phyloP scores from a whole-genome alignment of 345 rosid genomes.

The Psidium guajava region DNA sequence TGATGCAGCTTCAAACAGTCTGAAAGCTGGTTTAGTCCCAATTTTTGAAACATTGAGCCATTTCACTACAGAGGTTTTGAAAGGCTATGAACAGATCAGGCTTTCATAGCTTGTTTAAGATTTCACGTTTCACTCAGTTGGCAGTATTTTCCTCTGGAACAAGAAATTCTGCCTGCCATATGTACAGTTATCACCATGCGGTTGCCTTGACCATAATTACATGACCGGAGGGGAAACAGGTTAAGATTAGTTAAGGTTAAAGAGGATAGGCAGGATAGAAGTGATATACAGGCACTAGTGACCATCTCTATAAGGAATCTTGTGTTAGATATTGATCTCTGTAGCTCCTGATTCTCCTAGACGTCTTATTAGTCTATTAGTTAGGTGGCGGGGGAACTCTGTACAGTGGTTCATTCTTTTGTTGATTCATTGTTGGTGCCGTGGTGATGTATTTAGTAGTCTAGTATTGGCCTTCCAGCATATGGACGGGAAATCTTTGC shows the following conservation, averaged over 20 bases:
- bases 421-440: background rate
- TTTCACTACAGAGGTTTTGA: slow-evolving; percentile 68
- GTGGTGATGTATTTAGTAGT: background rate
- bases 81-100: slow-evolving; percentile 65
- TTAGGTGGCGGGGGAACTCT: background rate
- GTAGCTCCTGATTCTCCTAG: background rate
- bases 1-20: slow-evolving; percentile 68
- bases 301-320: background rate
- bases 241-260: background rate
- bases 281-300: background rate
- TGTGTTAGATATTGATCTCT: background rate
- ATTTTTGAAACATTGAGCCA: slow-evolving; percentile 73
- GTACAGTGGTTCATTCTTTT: background rate
- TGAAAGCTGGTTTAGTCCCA: slow-evolving; percentile 74
- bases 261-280: background rate
- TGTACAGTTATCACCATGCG: background rate
- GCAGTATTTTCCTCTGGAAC: background rate
- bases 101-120: background rate
- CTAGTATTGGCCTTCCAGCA: background rate
- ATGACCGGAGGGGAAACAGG: background rate
- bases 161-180: background rate
- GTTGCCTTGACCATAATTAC: background rate
- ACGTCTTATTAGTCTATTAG: background rate
- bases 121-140: background rate
- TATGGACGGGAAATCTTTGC: background rate